phyloP scores from a whole-genome alignment of 148 eudicot genomes.

The Rhododendron simsii region DNA sequence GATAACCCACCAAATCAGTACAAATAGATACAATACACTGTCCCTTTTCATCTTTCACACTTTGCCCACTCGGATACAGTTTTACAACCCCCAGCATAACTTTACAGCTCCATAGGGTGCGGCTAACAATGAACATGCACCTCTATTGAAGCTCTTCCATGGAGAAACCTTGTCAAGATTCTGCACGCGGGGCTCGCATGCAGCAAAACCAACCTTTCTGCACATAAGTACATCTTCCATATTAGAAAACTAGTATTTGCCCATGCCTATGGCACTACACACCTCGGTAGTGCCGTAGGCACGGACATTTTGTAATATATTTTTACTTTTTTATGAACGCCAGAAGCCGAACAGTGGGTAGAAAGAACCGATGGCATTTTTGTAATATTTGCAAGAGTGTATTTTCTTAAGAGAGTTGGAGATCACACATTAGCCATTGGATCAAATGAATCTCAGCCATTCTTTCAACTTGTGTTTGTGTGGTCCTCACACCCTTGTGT shows the following conservation, averaged over 20 bases:
- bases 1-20: conserved; percentile 32
- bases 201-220: conserved; percentile 92
- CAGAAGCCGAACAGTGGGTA: too few species aligned
- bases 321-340: too few species aligned
- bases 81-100: conserved; percentile 37
- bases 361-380: too few species aligned
- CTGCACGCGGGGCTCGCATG: conserved; percentile 54
- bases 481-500: too few species aligned
- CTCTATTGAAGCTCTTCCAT: conserved; percentile 18
- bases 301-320: too few species aligned
- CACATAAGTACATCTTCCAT: conserved; percentile 11
- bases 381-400: too few species aligned
- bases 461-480: too few species aligned
- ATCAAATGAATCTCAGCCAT: too few species aligned
- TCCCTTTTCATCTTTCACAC: conserved; percentile 20
- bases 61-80: conserved; percentile 49
- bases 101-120: conserved; percentile 32
- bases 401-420: too few species aligned
- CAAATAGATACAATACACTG: conserved; percentile 40
- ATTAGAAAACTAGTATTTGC: background rate
- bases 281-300: too few species aligned
- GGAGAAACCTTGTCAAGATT: conserved; percentile 41
- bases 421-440: too few species aligned
- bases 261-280: too few species aligned
- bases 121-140: conserved; percentile 20